A percentile compares a stretch with the other conserved stretches of the same genome.
These are phyloP conservation scores for Phytophthora cajani DNA, from an alignment of 352 stramenopile species.

Conservation along the genomic window DNA sequence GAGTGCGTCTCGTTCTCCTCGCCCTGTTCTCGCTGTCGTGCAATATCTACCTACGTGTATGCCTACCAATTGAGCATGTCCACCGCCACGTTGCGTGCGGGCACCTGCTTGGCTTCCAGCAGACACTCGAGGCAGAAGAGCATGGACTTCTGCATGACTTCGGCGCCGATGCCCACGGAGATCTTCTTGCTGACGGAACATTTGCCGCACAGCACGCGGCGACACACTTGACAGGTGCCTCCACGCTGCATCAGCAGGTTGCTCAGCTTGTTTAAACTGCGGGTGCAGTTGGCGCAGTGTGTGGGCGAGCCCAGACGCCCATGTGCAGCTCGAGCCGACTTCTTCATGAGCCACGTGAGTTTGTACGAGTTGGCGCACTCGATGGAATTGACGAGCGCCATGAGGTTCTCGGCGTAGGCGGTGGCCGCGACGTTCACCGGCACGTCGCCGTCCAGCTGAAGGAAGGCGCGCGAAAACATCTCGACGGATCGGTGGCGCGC, in stretches of 20 bases:
- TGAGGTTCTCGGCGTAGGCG: conserved; percentile 24
- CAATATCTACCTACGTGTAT: conserved; percentile 8
- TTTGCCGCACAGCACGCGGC: conserved; percentile 36
- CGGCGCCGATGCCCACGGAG: conserved; percentile 25
- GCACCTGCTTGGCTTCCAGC: conserved; percentile 46
- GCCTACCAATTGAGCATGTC: conserved; percentile 36
- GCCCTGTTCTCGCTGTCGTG: background rate
- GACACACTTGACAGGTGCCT: conserved; percentile 38
- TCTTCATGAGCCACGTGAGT: conserved; percentile 42
- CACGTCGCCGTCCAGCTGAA: conserved; percentile 37
- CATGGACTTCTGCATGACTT: conserved; percentile 37
- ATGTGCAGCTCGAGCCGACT: conserved; percentile 12
- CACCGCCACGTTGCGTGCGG: conserved; percentile 20
- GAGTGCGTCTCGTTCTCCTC: background rate
- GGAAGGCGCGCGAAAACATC: conserved; percentile 37
- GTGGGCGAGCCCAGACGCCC: conserved; percentile 16
- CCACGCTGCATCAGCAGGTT: conserved; percentile 31
- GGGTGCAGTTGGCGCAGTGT: conserved; percentile 38
- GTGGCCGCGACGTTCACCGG: conserved; percentile 24
- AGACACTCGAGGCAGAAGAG: conserved; percentile 48
- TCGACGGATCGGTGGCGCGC: conserved; percentile 30
- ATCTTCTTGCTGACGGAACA: conserved; percentile 49
- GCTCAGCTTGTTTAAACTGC: conserved; percentile 41
- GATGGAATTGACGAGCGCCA: conserved; percentile 34
- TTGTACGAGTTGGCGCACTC: conserved; percentile 44